These are phyloP conservation scores for Talaromyces albobiverticillius DNA, from an alignment of 2,329 filamentous ascomycete genomes.

Conservation along the genomic window DNA sequence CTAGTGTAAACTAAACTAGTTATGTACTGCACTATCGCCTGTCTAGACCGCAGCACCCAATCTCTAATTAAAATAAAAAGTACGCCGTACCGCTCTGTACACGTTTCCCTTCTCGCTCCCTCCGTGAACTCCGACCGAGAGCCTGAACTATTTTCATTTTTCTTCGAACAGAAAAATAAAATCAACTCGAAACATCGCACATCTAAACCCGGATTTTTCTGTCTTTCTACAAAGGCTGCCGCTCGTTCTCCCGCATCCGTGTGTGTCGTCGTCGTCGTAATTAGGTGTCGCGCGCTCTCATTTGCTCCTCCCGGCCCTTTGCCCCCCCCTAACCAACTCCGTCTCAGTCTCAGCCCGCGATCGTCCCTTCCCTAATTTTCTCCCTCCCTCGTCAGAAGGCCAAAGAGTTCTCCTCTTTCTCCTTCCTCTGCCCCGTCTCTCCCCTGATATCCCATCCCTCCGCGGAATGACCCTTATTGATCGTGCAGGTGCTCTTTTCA, in stretches of 20 bases:
- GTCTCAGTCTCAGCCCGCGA: neutral
- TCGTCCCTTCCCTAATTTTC: neutral
- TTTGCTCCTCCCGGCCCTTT: neutral
- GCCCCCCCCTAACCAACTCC: neutral
- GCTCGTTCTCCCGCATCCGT: neutral
- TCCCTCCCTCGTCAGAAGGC: neutral
- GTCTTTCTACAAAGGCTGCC: neutral
- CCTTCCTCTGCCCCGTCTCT: neutral
- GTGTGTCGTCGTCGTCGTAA: neutral
- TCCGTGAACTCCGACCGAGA: too few species aligned
- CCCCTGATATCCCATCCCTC: neutral
- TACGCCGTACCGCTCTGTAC: too few species aligned
- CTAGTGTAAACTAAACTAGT: too few species aligned
- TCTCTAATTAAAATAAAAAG: too few species aligned
- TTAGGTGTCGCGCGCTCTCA: neutral
- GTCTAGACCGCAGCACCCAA: too few species aligned
- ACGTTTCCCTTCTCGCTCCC: too few species aligned
- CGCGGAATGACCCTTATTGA: conserved; percentile 13
- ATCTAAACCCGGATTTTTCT: neutral
- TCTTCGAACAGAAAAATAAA: too few species aligned
- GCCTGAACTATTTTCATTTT: too few species aligned
- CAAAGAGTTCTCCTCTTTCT: neutral
- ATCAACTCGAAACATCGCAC: neutral
- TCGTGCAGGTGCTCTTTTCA: conserved; percentile 11
- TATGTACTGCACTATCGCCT: too few species aligned